Evolutionary conservation across 2,329 filamentous ascomycete species (phyloP), one percentile per base, ranked within the genome.

Genomic region (Thelonectria rubi): DNA sequence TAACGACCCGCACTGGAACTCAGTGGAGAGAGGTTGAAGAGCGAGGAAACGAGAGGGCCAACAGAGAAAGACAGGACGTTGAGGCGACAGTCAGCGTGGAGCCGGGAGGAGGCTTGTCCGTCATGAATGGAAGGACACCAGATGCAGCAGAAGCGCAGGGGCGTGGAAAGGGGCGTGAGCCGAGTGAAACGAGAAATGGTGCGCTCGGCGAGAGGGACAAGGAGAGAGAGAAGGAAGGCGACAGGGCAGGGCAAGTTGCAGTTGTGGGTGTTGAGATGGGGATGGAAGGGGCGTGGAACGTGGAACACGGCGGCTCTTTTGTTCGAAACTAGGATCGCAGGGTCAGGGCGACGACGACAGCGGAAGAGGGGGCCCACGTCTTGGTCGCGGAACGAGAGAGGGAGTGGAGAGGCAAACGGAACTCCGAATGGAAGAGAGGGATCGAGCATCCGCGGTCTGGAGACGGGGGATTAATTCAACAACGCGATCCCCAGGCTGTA

Each of bases 1-100:
- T 77, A 72, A 70, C 76, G 76, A 76, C 73, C 73, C 72, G 73
- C 72, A 71, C 67, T 65, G 63, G 67, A 70, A 69, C 71, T 74
- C 73, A 64, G 68, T 73, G 69, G 68, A 69, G 66, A 68, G 68
- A 66, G 58, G 64, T 65, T 58, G 54, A 68, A 59, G 43, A 68
- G 65, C 48, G 65, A 67, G 62, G 65, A 64, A 64, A 54, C 56
- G 65, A 68, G 60, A 51, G 62, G 68, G 60, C 69, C 69, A 71
- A 70, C 69, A 63, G 60, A 69, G 63, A 53, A 65, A 56, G 59
- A 56, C 43, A 46, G n/a, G 56, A 57, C 55, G 53, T 70, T 56
- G 66, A 63, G 56, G 63, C 56, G 64, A 69, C 56, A 69, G 68
- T 69, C 68, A 70, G 69, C 67, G 68, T 63, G 69, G 69, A 71